Percentiles rank a stretch among this genome's conserved stretches.
Evolutionary conservation across 805 yeast species (phyloP).

Genomic region (Candida easanensis): DNA sequence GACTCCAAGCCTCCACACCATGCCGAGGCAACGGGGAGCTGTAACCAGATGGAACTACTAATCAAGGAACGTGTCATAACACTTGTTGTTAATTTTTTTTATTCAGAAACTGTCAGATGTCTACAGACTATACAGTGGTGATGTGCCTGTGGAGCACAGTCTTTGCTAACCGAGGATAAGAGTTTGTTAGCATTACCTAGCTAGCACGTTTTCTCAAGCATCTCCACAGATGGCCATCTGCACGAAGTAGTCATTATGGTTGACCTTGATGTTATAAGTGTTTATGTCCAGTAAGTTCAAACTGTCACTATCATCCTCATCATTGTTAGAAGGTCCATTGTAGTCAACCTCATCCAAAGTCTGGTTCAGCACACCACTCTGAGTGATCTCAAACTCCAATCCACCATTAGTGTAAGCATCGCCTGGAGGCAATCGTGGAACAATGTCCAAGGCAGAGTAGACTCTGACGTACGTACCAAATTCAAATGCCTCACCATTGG

Average conservation of each 20-base stretch:
- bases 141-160: too few relatives aligned
- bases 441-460: slow-evolving; percentile 51
- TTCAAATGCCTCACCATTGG: slow-evolving; percentile 30
- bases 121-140: too few relatives aligned
- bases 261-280: not conserved
- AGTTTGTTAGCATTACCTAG: too few relatives aligned
- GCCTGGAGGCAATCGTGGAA: slow-evolving; percentile 59
- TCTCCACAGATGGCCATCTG: slow-evolving; percentile 2
- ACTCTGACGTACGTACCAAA: slow-evolving; percentile 45
- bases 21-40: too few relatives aligned
- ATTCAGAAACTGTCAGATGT: too few relatives aligned
- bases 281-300: not conserved
- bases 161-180: too few relatives aligned
- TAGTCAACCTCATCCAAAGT: not conserved
- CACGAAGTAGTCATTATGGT: slow-evolving; percentile 5
- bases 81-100: too few relatives aligned
- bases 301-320: not conserved
- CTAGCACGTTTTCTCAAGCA: too few relatives aligned
- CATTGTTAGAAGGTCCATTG: slow-evolving; percentile 3
- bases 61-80: too few relatives aligned
- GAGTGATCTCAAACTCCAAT: slow-evolving; percentile 31
- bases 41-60: too few relatives aligned
- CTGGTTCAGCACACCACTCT: not conserved
- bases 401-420: slow-evolving; percentile 32
- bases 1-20: too few relatives aligned